Base-by-base conservation (phyloP, 306 rosid species). In the Dalbergia cochinchinensis region DNA sequence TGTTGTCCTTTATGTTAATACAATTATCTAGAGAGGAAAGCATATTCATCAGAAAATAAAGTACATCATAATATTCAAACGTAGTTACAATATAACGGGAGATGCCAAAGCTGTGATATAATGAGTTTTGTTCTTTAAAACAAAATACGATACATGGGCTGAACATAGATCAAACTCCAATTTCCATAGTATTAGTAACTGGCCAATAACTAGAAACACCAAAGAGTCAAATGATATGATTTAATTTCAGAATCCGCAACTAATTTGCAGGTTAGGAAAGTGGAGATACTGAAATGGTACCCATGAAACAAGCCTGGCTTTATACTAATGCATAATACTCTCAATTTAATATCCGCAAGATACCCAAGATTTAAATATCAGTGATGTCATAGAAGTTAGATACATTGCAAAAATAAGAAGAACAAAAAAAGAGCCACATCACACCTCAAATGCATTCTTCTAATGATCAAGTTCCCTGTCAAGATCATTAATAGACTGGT, bases 401-500 rank as follows among this genome's bases (percentile, higher is more conserved):
- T 11, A n/a, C 31, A 48, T 14, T 9, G 44, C 11, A 13, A 33
- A 55, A 59, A 57, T 22, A 47, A 54, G n/a, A n/a, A n/a, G 9
- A 13, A 44, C 26, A 39, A 74, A 66, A 8, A 50, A 35, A 39
- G 61, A 59, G 77, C 63, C 6, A 76, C 51, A 26, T 10, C 65
- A 50, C 82, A 91, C 99, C 94, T 92, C 99, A 31, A 95, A 88
- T 64, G 82, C 90, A 47, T 33, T 88, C 90, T 92, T 95, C 83
- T 90, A 81, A 67, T 76, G 78, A 80, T 95, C 98, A 73, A 92
- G 92, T 83, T 95, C 97, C 86, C 80, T 90, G 79, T 95, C 96
- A 19, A 92, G 89, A 88, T 92, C 99, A 75, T 92, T 95, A 63
- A 92, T 88, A 55, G 99, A 94, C 85, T 91, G 98, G 83, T 92